Percentiles rank a stretch among this genome's conserved stretches.
These are phyloP conservation scores for Cyclaneusma minus DNA, from an alignment of 2,329 filamentous ascomycete species.

Conservation along the genomic window DNA sequence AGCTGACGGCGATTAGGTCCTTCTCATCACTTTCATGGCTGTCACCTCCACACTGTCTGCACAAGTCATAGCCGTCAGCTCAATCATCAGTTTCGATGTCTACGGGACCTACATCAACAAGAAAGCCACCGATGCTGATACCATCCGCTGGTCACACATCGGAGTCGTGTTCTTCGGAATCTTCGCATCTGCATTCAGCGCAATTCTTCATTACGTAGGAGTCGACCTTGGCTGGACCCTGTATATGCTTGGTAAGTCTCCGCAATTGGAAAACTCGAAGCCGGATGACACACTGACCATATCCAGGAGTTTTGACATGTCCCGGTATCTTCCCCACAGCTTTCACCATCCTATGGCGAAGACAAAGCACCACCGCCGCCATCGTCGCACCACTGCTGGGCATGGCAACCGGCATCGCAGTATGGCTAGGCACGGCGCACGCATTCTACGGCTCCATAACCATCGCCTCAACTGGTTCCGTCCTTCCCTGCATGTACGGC, in stretches of 20 bases:
- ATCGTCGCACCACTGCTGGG: constrained; percentile 33
- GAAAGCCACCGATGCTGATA: constrained; percentile 34
- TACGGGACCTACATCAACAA: constrained; percentile 77
- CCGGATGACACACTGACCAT: neutral
- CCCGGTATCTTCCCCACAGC: constrained; percentile 36
- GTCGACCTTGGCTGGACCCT: constrained; percentile 37
- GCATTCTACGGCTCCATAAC: constrained; percentile 29
- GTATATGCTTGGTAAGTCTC: constrained; percentile 30
- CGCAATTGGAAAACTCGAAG: too few relatives aligned
- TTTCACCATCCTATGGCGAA: constrained; percentile 35
- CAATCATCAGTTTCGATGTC: constrained; percentile 72
- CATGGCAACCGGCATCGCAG: constrained; percentile 31
- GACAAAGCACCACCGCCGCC: constrained; percentile 31
- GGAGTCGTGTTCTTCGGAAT: constrained; percentile 35
- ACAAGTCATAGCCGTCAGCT: constrained; percentile 70
- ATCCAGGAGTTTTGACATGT: constrained; percentile 30
- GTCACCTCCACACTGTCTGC: constrained; percentile 71
- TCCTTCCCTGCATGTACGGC: constrained; percentile 35
- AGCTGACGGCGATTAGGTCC: too few relatives aligned
- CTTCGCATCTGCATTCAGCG: constrained; percentile 34
- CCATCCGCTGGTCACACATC: constrained; percentile 35
- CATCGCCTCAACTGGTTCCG: constrained; percentile 29
- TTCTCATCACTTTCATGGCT: constrained; percentile 62
- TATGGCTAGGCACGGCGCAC: constrained; percentile 34
- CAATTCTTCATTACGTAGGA: constrained; percentile 34